Conservation (phyloP, 441 rosid species). For the Mallotus japonicus region DNA sequence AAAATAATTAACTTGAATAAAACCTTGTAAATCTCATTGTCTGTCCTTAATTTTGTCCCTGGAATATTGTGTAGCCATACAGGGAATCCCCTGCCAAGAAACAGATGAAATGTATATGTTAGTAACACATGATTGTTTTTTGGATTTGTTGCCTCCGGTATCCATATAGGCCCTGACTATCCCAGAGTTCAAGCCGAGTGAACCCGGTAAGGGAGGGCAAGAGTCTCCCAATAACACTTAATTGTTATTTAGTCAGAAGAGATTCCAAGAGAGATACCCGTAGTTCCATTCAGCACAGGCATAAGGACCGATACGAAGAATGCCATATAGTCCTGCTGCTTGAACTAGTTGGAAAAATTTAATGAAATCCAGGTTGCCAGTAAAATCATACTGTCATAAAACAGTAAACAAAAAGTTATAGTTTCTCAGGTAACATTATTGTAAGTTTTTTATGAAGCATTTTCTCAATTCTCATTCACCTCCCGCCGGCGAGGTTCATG, state of each 20-base stretch:
- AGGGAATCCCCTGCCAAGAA: conserved; percentile 26
- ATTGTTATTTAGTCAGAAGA: too few species aligned
- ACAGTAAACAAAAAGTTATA: too few species aligned
- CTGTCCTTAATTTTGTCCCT: conserved; percentile 24
- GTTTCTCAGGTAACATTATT: too few species aligned
- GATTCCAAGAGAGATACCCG: conserved; percentile 37
- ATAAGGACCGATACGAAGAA: conserved; percentile 79
- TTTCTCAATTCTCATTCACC: conserved; percentile 25
- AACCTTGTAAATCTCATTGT: conserved; percentile 24
- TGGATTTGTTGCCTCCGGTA: too few species aligned
- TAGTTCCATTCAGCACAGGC: conserved; percentile 84
- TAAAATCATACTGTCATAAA: conserved; percentile 48
- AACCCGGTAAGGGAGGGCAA: too few species aligned
- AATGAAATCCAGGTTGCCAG: conserved; percentile 58
- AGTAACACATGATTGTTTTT: too few species aligned
- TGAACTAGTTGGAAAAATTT: conserved; percentile 53
- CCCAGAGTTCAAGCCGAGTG: too few species aligned
- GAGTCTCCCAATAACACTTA: too few species aligned
- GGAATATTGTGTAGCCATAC: conserved; percentile 24
- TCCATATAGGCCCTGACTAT: too few species aligned
- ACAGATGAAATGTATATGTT: not conserved
- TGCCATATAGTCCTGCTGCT: conserved; percentile 54
- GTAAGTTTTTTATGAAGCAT: too few species aligned
- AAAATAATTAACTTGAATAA: not conserved
- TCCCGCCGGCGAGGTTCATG: conserved; percentile 71